phyloP scores from a whole-genome alignment of 2,329 filamentous ascomycete genomes.

The Pyrenochaeta sp. region DNA sequence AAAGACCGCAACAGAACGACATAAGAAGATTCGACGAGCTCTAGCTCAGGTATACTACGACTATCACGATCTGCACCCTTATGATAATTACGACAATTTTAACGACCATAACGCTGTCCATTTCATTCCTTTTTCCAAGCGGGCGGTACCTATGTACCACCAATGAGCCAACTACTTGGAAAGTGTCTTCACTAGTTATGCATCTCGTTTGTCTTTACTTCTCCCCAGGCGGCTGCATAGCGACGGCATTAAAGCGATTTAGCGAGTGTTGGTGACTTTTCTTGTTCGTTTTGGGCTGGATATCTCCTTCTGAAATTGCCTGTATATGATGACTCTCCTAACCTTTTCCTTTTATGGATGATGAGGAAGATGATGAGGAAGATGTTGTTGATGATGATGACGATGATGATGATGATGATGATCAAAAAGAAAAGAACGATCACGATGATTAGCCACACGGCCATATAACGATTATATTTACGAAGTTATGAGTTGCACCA shows the following conservation, averaged over 20 bases:
- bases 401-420: slow-evolving; percentile 4
- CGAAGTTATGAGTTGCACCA: slow-evolving; percentile 20
- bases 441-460: slow-evolving; percentile 19
- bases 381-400: neutral
- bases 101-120: neutral
- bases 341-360: neutral
- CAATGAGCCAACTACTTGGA: slow-evolving; percentile 1
- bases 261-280: slow-evolving; percentile 23
- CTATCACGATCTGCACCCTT: slow-evolving; percentile 22
- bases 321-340: slow-evolving; percentile 5
- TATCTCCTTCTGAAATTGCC: slow-evolving; percentile 10
- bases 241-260: slow-evolving; percentile 47
- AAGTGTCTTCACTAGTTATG: slow-evolving; percentile 17
- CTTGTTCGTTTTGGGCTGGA: slow-evolving; percentile 5
- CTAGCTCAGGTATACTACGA: slow-evolving; percentile 48
- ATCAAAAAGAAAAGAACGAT: slow-evolving; percentile 19
- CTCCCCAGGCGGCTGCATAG: slow-evolving; percentile 42
- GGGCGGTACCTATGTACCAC: slow-evolving; percentile 1
- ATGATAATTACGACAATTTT: slow-evolving; percentile 4
- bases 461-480: slow-evolving; percentile 16
- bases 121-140: neutral
- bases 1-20: slow-evolving; percentile 26
- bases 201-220: slow-evolving; percentile 27
- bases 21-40: slow-evolving; percentile 46
- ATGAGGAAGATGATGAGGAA: too few relatives aligned